Percentiles rank a stretch among this genome's conserved stretches.
Conservation (phyloP, 2,329 filamentous ascomycete genomes). For the Ceratocystis cubensis region DNA sequence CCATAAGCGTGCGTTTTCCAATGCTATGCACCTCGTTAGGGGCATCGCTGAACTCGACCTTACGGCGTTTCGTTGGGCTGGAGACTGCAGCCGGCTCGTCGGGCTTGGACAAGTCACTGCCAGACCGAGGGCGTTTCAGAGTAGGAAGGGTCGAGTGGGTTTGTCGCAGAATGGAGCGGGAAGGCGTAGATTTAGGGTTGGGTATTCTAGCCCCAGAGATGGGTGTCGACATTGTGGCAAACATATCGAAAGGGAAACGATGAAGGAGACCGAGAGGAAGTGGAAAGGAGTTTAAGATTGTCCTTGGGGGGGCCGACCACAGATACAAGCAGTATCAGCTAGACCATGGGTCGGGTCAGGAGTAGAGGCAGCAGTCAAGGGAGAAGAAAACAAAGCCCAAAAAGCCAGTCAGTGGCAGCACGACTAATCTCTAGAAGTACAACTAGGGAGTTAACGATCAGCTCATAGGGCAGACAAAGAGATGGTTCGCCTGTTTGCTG, state of each 20-base stretch:
- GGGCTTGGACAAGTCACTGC: conserved; percentile 30
- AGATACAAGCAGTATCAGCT: neutral
- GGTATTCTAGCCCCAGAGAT: neutral
- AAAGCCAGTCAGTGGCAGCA: neutral
- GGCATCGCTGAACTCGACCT: conserved; percentile 47
- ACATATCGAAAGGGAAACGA: conserved; percentile 5
- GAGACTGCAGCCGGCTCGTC: conserved; percentile 28
- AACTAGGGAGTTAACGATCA: too few relatives aligned
- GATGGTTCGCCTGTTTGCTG: neutral
- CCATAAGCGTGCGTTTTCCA: conserved; percentile 39
- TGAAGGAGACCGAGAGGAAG: neutral
- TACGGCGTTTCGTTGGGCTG: conserved; percentile 41
- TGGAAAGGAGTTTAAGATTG: neutral
- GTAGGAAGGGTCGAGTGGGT: conserved; percentile 21
- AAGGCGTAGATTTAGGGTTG: conserved; percentile 29
- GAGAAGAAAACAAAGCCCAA: neutral
- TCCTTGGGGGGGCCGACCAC: neutral
- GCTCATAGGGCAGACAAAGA: too few relatives aligned
- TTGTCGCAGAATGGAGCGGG: conserved; percentile 43
- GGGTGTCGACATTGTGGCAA: conserved; percentile 11
- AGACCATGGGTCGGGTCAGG: neutral
- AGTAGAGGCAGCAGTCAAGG: neutral
- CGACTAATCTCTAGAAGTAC: too few relatives aligned
- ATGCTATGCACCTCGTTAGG: conserved; percentile 46
- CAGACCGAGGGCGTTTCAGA: conserved; percentile 16